Evolutionary conservation across 306 rosid species (phyloP).

Genomic region (Cucumis cinereus): DNA sequence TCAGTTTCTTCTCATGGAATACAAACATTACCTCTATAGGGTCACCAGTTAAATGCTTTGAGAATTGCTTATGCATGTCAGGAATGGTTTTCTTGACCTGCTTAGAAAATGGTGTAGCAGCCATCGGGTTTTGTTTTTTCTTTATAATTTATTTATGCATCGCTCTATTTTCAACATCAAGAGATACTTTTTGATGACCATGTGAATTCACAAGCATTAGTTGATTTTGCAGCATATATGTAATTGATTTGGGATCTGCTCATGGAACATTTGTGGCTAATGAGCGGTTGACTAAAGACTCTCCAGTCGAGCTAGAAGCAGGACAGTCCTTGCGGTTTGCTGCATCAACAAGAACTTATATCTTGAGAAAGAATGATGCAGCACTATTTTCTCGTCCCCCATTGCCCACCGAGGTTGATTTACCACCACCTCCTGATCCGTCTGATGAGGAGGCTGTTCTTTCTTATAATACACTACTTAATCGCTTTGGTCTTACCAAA

Average conservation of each 20-base stretch:
- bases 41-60: neutral
- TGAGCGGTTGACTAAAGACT: conserved; percentile 84
- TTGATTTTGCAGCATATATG: conserved; percentile 58
- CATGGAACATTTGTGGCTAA: conserved; percentile 99
- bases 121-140: neutral
- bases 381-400: conserved; percentile 81
- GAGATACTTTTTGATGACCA: neutral
- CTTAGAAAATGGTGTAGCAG: neutral
- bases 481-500: conserved; percentile 68
- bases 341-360: conserved; percentile 76
- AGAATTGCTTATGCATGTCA: neutral
- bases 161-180: neutral
- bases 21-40: neutral
- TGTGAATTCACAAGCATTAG: conserved; percentile 10
- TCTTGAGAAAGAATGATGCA: conserved; percentile 69
- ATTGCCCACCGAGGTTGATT: conserved; percentile 41
- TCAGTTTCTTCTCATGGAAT: neutral
- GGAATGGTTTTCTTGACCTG: neutral
- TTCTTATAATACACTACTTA: conserved; percentile 69
- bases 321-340: conserved; percentile 96
- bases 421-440: conserved; percentile 84
- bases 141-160: neutral
- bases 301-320: conserved; percentile 83
- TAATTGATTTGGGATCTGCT: conserved; percentile 93
- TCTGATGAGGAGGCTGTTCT: conserved; percentile 88